Conservation (phyloP, 2,329 filamentous ascomycete genomes). For the Cercospora nicotianae region DNA sequence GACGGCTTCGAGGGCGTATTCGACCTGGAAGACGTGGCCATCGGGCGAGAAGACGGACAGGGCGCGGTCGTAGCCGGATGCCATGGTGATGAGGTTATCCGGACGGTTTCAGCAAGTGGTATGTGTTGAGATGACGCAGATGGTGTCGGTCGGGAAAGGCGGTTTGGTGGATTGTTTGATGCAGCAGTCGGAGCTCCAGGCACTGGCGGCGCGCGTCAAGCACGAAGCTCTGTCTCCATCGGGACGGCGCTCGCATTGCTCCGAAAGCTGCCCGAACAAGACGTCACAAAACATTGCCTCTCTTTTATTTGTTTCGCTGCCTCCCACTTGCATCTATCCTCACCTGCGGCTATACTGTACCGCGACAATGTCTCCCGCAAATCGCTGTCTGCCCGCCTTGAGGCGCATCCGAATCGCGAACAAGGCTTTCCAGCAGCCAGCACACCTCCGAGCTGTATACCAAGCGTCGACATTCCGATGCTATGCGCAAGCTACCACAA, state of each 20-base stretch:
- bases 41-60: slow-evolving; percentile 99
- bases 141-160: slow-evolving; percentile 6
- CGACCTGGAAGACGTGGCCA: slow-evolving; percentile 99
- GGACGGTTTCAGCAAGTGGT: not conserved
- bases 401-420: slow-evolving; percentile 38
- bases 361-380: slow-evolving; percentile 29
- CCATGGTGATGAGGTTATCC: slow-evolving; percentile 57
- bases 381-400: slow-evolving; percentile 33
- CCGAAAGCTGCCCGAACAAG: slow-evolving; percentile 13
- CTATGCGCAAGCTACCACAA: slow-evolving; percentile 34
- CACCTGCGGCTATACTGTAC: not conserved
- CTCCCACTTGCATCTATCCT: not conserved
- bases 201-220: slow-evolving; percentile 3
- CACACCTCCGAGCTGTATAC: slow-evolving; percentile 30
- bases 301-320: slow-evolving; percentile 1
- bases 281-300: slow-evolving; percentile 1
- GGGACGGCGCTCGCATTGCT: not conserved
- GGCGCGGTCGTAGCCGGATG: slow-evolving; percentile 98
- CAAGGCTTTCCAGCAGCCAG: slow-evolving; percentile 33
- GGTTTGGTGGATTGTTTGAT: slow-evolving; percentile 7
- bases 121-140: not conserved
- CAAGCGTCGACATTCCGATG: slow-evolving; percentile 22
- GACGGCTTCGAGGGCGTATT: slow-evolving; percentile 98
- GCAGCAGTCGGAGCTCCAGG: slow-evolving; percentile 19
- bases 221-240: slow-evolving; percentile 1